These are phyloP conservation scores for Thalassiosira profunda DNA, from an alignment of 108 stramenopile species.

Conservation along the genomic window DNA sequence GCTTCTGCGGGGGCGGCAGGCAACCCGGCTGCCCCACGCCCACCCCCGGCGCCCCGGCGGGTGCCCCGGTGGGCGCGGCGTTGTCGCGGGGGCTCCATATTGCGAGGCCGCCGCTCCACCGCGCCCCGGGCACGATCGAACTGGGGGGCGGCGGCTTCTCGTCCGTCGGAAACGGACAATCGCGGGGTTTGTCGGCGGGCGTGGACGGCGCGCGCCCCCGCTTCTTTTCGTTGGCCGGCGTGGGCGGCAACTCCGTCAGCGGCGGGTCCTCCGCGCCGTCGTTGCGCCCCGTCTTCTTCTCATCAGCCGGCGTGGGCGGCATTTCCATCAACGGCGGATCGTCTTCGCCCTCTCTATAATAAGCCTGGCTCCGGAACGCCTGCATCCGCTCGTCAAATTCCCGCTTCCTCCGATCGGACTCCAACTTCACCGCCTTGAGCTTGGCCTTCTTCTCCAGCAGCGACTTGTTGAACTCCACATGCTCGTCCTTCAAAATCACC, in stretches of 20 bases:
- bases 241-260: too few species aligned
- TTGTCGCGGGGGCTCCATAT: conserved; percentile 10
- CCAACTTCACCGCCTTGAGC: conserved; percentile 22
- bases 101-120: conserved; percentile 44
- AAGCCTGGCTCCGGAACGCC: conserved; percentile 9
- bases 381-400: conserved; percentile 26
- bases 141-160: neutral
- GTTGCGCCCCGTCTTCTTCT: too few species aligned
- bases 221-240: too few species aligned
- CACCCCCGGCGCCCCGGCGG: too few species aligned
- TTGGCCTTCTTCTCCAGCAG: conserved; percentile 29
- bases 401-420: conserved; percentile 22
- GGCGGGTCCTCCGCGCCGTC: too few species aligned
- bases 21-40: too few species aligned
- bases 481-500: neutral
- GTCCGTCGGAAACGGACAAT: too few species aligned
- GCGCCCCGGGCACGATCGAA: conserved; percentile 23
- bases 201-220: too few species aligned
- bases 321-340: neutral
- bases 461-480: conserved; percentile 8
- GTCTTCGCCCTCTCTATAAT: neutral
- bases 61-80: too few species aligned
- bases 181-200: too few species aligned
- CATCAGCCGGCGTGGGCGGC: neutral
- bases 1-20: neutral